Percentiles rank a stretch among this genome's conserved stretches.
These are phyloP conservation scores for Fusarium sp. DNA, from an alignment of 2,329 filamentous ascomycete genomes.

Conservation along the genomic window DNA sequence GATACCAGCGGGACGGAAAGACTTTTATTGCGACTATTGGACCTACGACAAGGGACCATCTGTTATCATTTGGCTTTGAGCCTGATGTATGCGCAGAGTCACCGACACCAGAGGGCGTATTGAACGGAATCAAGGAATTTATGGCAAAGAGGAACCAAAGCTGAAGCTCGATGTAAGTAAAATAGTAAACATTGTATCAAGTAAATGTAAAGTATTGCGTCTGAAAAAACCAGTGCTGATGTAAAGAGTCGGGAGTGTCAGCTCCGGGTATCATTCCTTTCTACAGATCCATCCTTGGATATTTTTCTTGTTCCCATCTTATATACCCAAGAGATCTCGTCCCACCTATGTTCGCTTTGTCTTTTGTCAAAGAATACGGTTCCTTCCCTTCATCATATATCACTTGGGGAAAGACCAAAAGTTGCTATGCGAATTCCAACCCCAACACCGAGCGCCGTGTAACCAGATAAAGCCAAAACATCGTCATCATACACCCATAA, in stretches of 20 bases:
- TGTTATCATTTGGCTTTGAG: slow-evolving; percentile 74
- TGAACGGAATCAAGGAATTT: slow-evolving; percentile 70
- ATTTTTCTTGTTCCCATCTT: slow-evolving; percentile 15
- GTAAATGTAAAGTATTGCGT: neutral
- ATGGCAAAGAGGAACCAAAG: slow-evolving; percentile 30
- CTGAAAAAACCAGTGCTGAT: neutral
- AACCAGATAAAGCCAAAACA: slow-evolving; percentile 14
- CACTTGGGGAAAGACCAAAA: slow-evolving; percentile 18
- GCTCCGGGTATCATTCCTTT: slow-evolving; percentile 48
- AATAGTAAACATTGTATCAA: neutral
- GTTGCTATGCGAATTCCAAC: slow-evolving; percentile 9
- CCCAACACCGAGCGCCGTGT: slow-evolving; percentile 36
- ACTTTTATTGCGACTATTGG: slow-evolving; percentile 88
- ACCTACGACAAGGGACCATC: slow-evolving; percentile 85
- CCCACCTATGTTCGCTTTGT: slow-evolving; percentile 1
- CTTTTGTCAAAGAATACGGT: slow-evolving; percentile 3
- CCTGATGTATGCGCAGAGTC: slow-evolving; percentile 84
- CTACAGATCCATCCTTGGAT: slow-evolving; percentile 27
- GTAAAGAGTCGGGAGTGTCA: slow-evolving; percentile 42
- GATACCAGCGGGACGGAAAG: slow-evolving; percentile 50
- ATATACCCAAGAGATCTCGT: slow-evolving; percentile 21
- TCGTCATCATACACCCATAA: slow-evolving; percentile 70
- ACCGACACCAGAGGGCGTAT: slow-evolving; percentile 84
- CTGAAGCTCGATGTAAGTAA: slow-evolving; percentile 15
- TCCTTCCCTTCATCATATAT: slow-evolving; percentile 1